Evolutionary conservation across 2,329 filamentous ascomycete species (phyloP), one percentile per base, ranked within the genome.

Genomic region (Dactylellina sp.): DNA sequence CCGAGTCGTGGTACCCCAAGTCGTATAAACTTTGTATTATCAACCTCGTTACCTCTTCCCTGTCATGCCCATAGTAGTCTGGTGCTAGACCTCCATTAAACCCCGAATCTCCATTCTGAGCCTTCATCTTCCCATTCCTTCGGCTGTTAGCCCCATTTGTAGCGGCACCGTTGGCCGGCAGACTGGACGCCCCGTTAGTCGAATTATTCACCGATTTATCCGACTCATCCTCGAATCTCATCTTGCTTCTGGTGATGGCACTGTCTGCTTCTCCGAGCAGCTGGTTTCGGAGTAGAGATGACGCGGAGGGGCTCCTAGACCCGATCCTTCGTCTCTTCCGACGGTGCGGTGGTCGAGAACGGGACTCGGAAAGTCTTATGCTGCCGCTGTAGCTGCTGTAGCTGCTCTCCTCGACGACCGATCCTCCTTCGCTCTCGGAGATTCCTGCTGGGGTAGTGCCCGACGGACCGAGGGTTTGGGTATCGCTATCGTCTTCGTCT

Each of bases 11-110:
- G 80, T 98, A 97, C 1, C 95, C 95, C 83, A 99, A 85, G 80
- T 97, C 94, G 22, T 89, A 87, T 76, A 99, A 83, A 37, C 93
- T 91, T 81, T 99, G 95, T 79, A 99, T 95, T 78, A 99, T 82
- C 76, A 98, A 90, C 61, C 95, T 86, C 3, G 94, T 96, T 47
- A 98, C 90, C 83, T 99, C 94, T 83, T 97, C 93, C 80, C 92
- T 88, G 80, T 95, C 88, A 80, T 98, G 94, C 16, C 93, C 93
- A 79, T 89, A 90, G 81, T 96, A 98, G 52, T 76, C 70, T 42
- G 59, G 46, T 59, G 76, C 66, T 49, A 64, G 49, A 20, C 53
- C 35, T 42, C 52, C 66, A 14, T 49, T 62, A 18, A 49, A 56
- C 20, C 52, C 50, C 20, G 59, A 20, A 3, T 44, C 39, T 52